Base-by-base conservation (phyloP, 768 basidiomycete genomes). In the Trametes villosa region DNA sequence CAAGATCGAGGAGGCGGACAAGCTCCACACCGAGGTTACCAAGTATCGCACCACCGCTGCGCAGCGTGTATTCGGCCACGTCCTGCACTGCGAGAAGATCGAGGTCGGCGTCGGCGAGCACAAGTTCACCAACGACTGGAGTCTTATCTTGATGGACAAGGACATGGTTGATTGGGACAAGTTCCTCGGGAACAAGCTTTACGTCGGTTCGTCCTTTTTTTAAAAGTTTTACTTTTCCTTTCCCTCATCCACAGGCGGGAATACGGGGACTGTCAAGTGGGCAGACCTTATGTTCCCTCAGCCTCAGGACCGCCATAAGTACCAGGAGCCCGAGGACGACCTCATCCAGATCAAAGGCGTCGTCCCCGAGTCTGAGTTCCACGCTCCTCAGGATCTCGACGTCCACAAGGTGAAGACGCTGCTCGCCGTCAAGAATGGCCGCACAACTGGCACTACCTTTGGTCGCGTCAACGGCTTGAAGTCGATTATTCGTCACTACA, bases 61-160 rank as follows among this genome's bases (percentile, higher is more conserved):
- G 48, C 59, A 68, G 52, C 78, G 77, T 57, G 54, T 71, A 59
- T 62, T 79, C 46, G 78, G 78, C 46, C 61, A 48, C 45, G 72
- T 78, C 56, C 47, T 75, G 57, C 71, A 74, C 68, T 58, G 64
- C 62, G 68, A 67, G 29, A 36, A 64, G 13, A 75, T 77, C 65
- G 56, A 36, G 33, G 71, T 71, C 66, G 50, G 52, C 31, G 65
- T 42, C 62, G 68, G 62, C 17, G 51, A 65, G 49, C 34, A 73
- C 55, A 51, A 50, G 12, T 78, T 68, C 57, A 76, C 70, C 9
- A 33, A 64, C 22, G 78, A 78, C 65, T 78, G 76, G 74, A 70
- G 67, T 33, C 56, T 74, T 13, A 68, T 77, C 65, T 61, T 72
- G 65, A 57, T 76, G 30, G 45, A 73, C 64, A 20, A 64, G 20